Percentiles rank a stretch among this genome's conserved stretches.
These are phyloP conservation scores for Solanum sejunctum DNA, from an alignment of 257 asterid species.

Conservation along the genomic window DNA sequence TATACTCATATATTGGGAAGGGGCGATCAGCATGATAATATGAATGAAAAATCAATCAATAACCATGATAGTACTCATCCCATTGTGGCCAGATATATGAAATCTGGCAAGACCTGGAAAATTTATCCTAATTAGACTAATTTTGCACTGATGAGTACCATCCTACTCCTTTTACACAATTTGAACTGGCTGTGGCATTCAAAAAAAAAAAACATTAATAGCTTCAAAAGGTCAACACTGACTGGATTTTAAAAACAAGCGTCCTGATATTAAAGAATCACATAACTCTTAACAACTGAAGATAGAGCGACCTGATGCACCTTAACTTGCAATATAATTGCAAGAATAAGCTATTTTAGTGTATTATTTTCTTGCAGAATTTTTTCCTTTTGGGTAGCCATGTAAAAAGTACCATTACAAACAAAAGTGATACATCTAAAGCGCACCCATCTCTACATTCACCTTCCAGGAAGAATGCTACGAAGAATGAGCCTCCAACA, in stretches of 20 bases:
- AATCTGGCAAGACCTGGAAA: neutral
- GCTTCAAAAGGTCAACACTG: neutral
- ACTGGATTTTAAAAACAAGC: neutral
- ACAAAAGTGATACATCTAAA: neutral
- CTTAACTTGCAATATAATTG: neutral
- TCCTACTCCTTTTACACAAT: neutral
- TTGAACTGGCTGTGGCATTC: neutral
- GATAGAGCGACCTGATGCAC: neutral
- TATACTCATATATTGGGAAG: neutral
- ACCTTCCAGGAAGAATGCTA: neutral
- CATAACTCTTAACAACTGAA: neutral
- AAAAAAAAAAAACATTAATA: neutral
- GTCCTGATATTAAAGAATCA: neutral
- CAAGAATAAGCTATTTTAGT: neutral
- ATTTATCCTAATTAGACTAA: neutral
- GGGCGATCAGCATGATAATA: neutral
- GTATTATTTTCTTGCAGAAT: neutral
- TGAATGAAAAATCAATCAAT: neutral
- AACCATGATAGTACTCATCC: neutral
- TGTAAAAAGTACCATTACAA: neutral
- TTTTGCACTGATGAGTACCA: neutral
- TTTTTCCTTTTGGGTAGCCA: neutral
- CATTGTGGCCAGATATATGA: neutral
- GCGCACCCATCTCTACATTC: neutral
- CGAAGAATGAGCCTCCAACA: neutral